Evolutionary conservation across 1,284 basidiomycete genomes (phyloP), one percentile per base, ranked within the genome.

Genomic region (Athelia psychrophila): DNA sequence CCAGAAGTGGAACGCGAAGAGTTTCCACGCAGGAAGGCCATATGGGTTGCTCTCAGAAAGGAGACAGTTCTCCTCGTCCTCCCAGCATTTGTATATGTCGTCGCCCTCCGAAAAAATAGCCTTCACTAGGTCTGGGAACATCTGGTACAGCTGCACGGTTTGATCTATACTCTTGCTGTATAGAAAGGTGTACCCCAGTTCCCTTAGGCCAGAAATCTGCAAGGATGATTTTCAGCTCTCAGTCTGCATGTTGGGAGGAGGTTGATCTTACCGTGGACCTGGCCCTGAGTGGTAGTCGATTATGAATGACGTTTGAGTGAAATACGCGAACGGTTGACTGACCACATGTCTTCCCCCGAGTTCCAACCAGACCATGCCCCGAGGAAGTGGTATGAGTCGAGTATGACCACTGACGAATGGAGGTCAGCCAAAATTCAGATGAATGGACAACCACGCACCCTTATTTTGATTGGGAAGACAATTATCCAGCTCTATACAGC

Each of bases 1-100:
- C 70, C 70, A 72, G 52, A 68, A 73, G 54, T 64, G 61, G 40
- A 70, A 67, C 19, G 58, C 59, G 50, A 72, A 53, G 49, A 72
- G 48, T 49, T 66, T 66, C 69, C 71, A 72, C 3, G 62, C 52
- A 15, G 65, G 63, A 22, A 71, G 65, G 2, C 70, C 66, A 19
- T 59, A 48, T 3, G 62, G 59, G n/a, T 42, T 42, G 9, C 20
- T 6, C 27, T 30, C 27, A 42, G 38, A 42, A 6, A 42, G 20
- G 8, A 22, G 16, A n/a, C 38, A 42, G 16, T 22, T 16, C 5
- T 42, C n/a, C 9, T n/a, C 20, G n/a, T 42, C 38, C 6, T 42
- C 8, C n/a, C 16, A 42, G 38, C 38, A 42, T 42, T 5, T n/a
- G 6, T 42, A 6, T 6, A 36, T 53, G 60, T 3, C 51, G 38